These are phyloP conservation scores for Pelargonium myrrhifolium DNA, from an alignment of 441 rosid species.

Conservation along the genomic window DNA sequence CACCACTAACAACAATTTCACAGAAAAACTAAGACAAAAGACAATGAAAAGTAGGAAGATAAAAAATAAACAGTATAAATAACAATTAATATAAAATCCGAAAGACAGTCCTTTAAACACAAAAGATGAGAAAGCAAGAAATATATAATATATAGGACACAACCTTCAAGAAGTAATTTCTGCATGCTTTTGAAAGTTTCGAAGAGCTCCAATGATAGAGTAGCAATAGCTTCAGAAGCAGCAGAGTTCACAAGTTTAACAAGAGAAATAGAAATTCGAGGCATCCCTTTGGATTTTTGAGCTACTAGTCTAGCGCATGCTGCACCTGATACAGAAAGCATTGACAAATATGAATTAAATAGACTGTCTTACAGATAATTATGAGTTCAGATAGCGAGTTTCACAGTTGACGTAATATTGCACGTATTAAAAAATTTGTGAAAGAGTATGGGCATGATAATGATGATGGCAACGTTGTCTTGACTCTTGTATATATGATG, in stretches of 20 bases:
- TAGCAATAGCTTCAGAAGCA: conserved; percentile 51
- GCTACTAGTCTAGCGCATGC: conserved; percentile 51
- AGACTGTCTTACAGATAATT: not conserved
- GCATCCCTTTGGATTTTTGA: conserved; percentile 89
- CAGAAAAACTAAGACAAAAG: not conserved
- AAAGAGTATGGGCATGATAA: not conserved
- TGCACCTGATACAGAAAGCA: conserved; percentile 28
- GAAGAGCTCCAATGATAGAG: conserved; percentile 53
- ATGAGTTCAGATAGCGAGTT: not conserved
- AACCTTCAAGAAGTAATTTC: conserved; percentile 38
- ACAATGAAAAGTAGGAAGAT: not conserved
- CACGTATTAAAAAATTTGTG: not conserved
- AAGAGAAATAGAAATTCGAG: conserved; percentile 48
- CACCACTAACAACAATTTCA: not conserved
- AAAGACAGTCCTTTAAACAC: not conserved
- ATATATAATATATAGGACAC: conserved; percentile 2
- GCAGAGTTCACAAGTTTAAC: conserved; percentile 42
- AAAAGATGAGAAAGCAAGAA: conserved; percentile 1
- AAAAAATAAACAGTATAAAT: not conserved
- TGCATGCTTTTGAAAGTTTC: conserved; percentile 38
- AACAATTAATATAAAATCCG: not conserved
- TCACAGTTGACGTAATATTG: not conserved
- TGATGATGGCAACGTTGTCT: not conserved
- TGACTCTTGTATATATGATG: not conserved
- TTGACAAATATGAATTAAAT: not conserved